Base-by-base conservation (phyloP, 1,139 yeast species). In the Sugiyamaella paludigena region DNA sequence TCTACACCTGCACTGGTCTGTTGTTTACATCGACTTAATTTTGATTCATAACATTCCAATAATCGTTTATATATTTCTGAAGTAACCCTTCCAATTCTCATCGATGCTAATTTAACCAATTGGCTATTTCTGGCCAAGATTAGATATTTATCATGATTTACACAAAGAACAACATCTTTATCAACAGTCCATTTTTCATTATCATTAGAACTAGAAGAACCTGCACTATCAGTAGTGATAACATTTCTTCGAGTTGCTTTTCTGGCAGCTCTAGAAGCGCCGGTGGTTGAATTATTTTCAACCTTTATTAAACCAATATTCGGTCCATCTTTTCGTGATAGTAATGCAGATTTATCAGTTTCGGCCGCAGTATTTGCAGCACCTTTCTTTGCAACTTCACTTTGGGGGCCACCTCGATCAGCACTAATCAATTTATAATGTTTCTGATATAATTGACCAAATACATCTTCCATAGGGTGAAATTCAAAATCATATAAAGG, bases 1-100 rank as follows among this genome's bases (percentile, higher is more conserved):
- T 63, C 69, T 7, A 59, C 55, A 6, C 60, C 58, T 0, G 63
- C 58, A 4, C 59, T 49, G 13, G 60, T 58, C 5, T 54, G 52
- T 45, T 64, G 65, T 5, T 50, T 49, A 45, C 72, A 63, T 7
- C 64, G 50, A 19, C 53, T 49, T 6, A 70, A 44, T 36, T 56
- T 56, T 19, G 59, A 51, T 64, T 89, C 96, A 30, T 86, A 72
- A 36, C 77, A 63, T 38, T 69, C 62, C 53, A 92, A 74, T 6
- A 84, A 80, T 7, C 76, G 68, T 46, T 76, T 74, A 63, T 85
- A 92, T 7, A 94, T 76, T 45, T 74, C 70, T 0, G 95, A 77
- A 0, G 94, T 75, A 2, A 84, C 67, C 10, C 75, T 67, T 6
- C 98, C 98, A 40, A 89, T 69, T 51, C 91, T 76, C 43, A 84